Evolutionary conservation across 768 basidiomycete genomes (phyloP).

Genomic region (Mycena venus): DNA sequence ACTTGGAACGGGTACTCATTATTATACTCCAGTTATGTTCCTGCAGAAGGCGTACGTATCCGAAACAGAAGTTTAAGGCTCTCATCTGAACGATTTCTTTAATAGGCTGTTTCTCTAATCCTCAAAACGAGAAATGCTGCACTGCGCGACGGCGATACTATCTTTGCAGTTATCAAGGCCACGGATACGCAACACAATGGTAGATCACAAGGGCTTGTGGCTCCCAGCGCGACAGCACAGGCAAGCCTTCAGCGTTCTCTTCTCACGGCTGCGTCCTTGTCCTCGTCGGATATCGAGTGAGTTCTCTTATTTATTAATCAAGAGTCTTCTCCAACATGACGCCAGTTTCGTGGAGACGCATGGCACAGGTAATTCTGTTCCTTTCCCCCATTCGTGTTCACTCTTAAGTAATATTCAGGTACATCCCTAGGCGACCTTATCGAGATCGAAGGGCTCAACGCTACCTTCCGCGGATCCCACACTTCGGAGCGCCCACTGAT

Average conservation of each 20-base stretch:
- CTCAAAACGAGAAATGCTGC: conserved; percentile 51
- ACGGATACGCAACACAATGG: conserved; percentile 51
- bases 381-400: neutral
- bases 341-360: conserved; percentile 52
- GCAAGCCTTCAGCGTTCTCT: conserved; percentile 47
- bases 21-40: conserved; percentile 47
- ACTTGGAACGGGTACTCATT: neutral
- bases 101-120: conserved; percentile 44
- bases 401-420: conserved; percentile 30
- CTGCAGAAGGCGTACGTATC: conserved; percentile 47
- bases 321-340: neutral
- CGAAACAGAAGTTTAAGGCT: neutral
- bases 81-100: neutral
- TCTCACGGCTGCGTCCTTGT: conserved; percentile 43
- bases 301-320: conserved; percentile 21
- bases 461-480: conserved; percentile 49
- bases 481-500: conserved; percentile 45
- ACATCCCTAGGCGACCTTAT: conserved; percentile 52
- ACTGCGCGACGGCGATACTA: conserved; percentile 48
- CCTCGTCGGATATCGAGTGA: conserved; percentile 49
- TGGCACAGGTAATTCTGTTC: conserved; percentile 44
- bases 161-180: conserved; percentile 46
- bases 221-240: conserved; percentile 49
- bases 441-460: conserved; percentile 52
- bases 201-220: conserved; percentile 51